A percentile compares a stretch with the other conserved stretches of the same genome.
phyloP scores from a whole-genome alignment of 306 rosid species.

The Carpinus viminea region DNA sequence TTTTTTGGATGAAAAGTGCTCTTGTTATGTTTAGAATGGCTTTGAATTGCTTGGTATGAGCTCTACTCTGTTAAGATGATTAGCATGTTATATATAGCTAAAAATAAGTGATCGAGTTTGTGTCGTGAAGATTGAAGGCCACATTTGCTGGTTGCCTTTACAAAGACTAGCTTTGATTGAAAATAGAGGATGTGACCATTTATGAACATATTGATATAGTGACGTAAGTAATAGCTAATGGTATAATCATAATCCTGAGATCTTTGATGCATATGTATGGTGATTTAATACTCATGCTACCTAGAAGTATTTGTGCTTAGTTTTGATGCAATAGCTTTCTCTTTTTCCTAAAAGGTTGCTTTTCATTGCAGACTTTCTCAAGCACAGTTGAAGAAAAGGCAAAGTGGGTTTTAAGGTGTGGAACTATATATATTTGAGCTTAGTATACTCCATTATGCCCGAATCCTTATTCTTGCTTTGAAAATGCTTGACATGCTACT shows the following conservation, averaged over 20 bases:
- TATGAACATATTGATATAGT: neutral
- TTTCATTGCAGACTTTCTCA: conserved; percentile 70
- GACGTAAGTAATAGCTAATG: neutral
- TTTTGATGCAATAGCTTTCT: conserved; percentile 5
- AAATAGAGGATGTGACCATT: neutral
- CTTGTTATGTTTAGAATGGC: no score
- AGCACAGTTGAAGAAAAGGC: conserved; percentile 95
- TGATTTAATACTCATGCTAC: neutral
- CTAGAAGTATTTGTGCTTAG: neutral
- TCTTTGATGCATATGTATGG: neutral
- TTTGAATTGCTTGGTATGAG: no score
- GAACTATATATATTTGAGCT: neutral
- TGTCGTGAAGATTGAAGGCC: neutral
- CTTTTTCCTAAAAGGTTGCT: conserved; percentile 2
- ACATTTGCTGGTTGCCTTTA: neutral
- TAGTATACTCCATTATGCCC: neutral
- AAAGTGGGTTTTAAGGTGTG: conserved; percentile 94
- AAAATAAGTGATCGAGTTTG: neutral
- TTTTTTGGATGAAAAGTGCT: no score
- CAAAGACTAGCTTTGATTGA: neutral
- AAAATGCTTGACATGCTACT: neutral
- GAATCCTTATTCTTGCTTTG: neutral
- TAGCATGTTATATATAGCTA: neutral
- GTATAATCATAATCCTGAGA: neutral
- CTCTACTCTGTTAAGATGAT: neutral